A percentile compares a stretch with the other conserved stretches of the same genome.
phyloP scores from a whole-genome alignment of 2,329 filamentous ascomycete genomes.

The Nigrospora oryzae region DNA sequence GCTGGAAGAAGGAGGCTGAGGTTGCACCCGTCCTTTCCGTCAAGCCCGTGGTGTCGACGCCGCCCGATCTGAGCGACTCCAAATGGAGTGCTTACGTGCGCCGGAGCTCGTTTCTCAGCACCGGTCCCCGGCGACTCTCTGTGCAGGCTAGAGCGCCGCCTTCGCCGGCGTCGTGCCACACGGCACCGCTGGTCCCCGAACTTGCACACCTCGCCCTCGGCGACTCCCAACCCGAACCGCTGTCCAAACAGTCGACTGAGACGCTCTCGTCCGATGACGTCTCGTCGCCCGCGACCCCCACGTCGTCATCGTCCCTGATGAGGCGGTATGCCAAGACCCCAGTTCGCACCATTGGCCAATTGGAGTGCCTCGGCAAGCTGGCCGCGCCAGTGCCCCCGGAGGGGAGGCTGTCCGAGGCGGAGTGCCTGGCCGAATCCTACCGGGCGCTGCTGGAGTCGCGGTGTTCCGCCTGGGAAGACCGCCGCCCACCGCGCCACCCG shows the following conservation, averaged over 20 bases:
- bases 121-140: slow-evolving; percentile 4
- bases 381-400: slow-evolving; percentile 17
- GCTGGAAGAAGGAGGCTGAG: neutral
- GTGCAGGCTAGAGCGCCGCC: slow-evolving; percentile 5
- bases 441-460: slow-evolving; percentile 33
- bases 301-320: slow-evolving; percentile 13
- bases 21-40: neutral
- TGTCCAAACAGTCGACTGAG: slow-evolving; percentile 4
- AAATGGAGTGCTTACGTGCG: slow-evolving; percentile 20
- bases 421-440: slow-evolving; percentile 43
- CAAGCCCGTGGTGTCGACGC: slow-evolving; percentile 3
- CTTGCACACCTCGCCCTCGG: slow-evolving; percentile 25
- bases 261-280: slow-evolving; percentile 2
- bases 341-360: slow-evolving; percentile 38
- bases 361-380: slow-evolving; percentile 26
- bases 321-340: slow-evolving; percentile 44
- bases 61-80: slow-evolving; percentile 11
- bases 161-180: slow-evolving; percentile 8
- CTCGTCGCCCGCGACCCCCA: slow-evolving; percentile 11
- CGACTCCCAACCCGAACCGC: slow-evolving; percentile 9
- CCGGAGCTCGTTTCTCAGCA: slow-evolving; percentile 15
- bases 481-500: too few relatives aligned
- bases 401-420: slow-evolving; percentile 25
- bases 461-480: slow-evolving; percentile 21
- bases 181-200: slow-evolving; percentile 8